Conservation (phyloP, 2,329 filamentous ascomycete genomes). For the Phialocephala subalpina region DNA sequence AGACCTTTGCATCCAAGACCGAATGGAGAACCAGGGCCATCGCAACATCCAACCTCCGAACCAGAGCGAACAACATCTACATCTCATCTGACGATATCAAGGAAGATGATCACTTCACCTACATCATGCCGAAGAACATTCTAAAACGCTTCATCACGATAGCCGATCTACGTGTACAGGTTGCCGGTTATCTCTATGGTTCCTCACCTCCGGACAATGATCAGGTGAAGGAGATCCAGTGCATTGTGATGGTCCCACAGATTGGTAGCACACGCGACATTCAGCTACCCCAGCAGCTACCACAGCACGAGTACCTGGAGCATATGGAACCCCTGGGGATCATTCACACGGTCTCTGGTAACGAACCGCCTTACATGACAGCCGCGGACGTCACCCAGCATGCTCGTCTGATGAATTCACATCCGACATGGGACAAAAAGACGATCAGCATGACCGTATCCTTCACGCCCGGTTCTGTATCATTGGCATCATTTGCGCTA, state of each 20-base stretch:
- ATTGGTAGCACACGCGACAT: constrained; percentile 93
- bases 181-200: constrained; percentile 95
- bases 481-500: constrained; percentile 90
- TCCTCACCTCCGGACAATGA: constrained; percentile 92
- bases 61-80: constrained; percentile 96
- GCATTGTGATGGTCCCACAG: constrained; percentile 97
- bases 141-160: constrained; percentile 98
- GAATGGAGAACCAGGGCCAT: constrained; percentile 98
- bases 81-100: constrained; percentile 95
- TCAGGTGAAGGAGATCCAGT: constrained; percentile 95
- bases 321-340: constrained; percentile 89
- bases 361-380: constrained; percentile 96
- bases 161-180: constrained; percentile 93
- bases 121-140: constrained; percentile 99
- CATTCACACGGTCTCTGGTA: constrained; percentile 95
- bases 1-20: constrained; percentile 97
- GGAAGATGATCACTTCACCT: constrained; percentile 87
- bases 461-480: constrained; percentile 96
- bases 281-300: constrained; percentile 87
- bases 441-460: constrained; percentile 95
- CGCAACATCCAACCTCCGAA: constrained; percentile 93
- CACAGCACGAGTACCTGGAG: constrained; percentile 89
- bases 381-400: constrained; percentile 95
- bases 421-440: constrained; percentile 83
- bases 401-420: constrained; percentile 84